Evolutionary conservation across 352 stramenopile genomes (phyloP).

Genomic region (Pythium oligandrum): DNA sequence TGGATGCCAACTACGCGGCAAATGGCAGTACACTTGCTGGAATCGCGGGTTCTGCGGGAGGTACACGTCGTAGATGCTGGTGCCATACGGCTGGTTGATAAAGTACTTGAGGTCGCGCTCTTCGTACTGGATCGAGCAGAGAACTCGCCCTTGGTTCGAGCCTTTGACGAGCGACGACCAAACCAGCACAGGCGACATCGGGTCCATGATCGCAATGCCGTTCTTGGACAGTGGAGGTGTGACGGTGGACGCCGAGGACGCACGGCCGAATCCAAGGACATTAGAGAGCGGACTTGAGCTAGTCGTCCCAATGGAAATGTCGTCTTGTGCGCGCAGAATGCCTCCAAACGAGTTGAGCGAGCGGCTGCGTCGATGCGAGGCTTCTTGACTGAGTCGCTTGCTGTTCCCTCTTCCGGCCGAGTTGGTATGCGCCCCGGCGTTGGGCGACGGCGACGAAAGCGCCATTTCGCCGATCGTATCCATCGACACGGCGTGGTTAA

Average conservation of each 20-base stretch:
- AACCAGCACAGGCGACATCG: constrained; percentile 58
- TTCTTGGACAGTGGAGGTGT: constrained; percentile 3
- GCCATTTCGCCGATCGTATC: constrained; percentile 24
- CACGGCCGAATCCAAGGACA: constrained; percentile 1
- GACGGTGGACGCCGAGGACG: constrained; percentile 14
- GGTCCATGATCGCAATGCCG: constrained; percentile 14
- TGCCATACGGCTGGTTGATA: constrained; percentile 67
- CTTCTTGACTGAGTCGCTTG: neutral
- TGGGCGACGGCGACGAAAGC: constrained; percentile 25
- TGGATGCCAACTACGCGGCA: constrained; percentile 78
- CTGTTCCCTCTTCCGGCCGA: neutral
- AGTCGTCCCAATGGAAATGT: neutral
- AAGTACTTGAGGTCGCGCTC: constrained; percentile 59
- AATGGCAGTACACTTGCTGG: constrained; percentile 64
- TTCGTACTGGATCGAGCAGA: constrained; percentile 75
- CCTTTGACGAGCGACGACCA: constrained; percentile 75
- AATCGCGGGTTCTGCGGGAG: constrained; percentile 79
- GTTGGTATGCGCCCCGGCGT: neutral
- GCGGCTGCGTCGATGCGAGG: constrained; percentile 12
- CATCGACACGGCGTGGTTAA: constrained; percentile 15
- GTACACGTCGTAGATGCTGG: constrained; percentile 73
- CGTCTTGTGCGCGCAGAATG: neutral
- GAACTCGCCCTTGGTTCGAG: constrained; percentile 43
- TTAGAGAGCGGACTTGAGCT: neutral
- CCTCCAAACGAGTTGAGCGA: constrained; percentile 18